These are phyloP conservation scores for Nannizziopsis arthrosporioides DNA, from an alignment of 2,329 filamentous ascomycete genomes.

Conservation along the genomic window DNA sequence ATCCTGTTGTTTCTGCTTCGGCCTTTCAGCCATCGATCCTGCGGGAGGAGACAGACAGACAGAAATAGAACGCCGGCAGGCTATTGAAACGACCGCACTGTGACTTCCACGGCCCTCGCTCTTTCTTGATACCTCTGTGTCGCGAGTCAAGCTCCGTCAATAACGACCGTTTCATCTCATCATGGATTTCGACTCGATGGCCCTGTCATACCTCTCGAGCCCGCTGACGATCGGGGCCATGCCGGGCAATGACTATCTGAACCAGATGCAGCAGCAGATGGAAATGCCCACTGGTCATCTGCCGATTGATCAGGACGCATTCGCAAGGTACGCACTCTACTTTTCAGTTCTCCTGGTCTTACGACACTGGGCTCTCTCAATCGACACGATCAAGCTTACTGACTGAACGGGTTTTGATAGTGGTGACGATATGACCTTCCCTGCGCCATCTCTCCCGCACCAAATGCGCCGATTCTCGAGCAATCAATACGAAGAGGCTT, in stretches of 20 bases:
- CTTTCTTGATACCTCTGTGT: not conserved
- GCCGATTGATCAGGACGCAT: constrained; percentile 49
- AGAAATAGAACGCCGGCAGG: too few relatives aligned
- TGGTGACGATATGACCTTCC: constrained; percentile 42
- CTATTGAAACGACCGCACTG: constrained; percentile 7
- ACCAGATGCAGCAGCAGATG: constrained; percentile 38
- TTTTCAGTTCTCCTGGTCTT: constrained; percentile 14
- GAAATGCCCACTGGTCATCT: constrained; percentile 49
- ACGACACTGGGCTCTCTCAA: constrained; percentile 15
- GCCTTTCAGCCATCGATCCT: too few relatives aligned
- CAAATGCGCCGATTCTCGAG: constrained; percentile 41
- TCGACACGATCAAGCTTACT: constrained; percentile 16
- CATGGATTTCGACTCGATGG: constrained; percentile 49
- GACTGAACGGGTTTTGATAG: constrained; percentile 20
- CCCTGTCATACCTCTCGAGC: constrained; percentile 52
- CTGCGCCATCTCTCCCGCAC: constrained; percentile 30
- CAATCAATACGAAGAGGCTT: constrained; percentile 39
- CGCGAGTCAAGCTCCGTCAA: too few relatives aligned
- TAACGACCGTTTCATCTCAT: constrained; percentile 14
- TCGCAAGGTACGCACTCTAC: constrained; percentile 46
- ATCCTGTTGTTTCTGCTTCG: constrained; percentile 2
- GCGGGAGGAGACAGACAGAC: too few relatives aligned
- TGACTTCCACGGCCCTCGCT: constrained; percentile 6
- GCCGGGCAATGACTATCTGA: constrained; percentile 37
- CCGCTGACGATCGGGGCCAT: constrained; percentile 46